These are phyloP conservation scores for Salicornia ramosissima DNA, from an alignment of 148 eudicot genomes.

Conservation along the genomic window DNA sequence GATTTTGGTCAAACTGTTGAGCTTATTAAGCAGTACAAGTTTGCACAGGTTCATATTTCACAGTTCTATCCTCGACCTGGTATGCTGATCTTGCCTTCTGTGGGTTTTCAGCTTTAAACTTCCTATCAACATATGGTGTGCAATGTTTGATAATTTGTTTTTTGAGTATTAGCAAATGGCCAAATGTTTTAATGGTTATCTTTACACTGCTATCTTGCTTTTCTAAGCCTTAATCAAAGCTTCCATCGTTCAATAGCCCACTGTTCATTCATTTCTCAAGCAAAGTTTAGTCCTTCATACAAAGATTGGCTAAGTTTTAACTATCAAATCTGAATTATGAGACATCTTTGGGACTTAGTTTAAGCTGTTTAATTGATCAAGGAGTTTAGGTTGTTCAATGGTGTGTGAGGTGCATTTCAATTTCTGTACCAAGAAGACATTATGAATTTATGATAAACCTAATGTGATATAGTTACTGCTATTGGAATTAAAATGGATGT, in stretches of 20 bases:
- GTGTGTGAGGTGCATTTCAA: not conserved
- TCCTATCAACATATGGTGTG: not conserved
- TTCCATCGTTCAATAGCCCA: not conserved
- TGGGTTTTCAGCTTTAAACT: not conserved
- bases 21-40: conserved; percentile 75
- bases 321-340: no score
- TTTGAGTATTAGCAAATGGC: not conserved
- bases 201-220: conserved; percentile 3
- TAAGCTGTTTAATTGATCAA: no score
- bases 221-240: not conserved
- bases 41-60: conserved; percentile 97
- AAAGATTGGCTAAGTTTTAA: not conserved
- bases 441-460: no score
- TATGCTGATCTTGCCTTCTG: conserved; percentile 23
- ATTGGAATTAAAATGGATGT: not conserved
- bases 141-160: not conserved
- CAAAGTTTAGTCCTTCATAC: not conserved
- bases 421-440: not conserved
- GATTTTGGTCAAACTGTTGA: conserved; percentile 72
- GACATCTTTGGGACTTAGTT: not conserved
- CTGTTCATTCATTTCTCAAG: not conserved
- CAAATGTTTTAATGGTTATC: not conserved
- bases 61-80: conserved; percentile 99
- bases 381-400: no score
- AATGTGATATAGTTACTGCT: not conserved